phyloP scores from a whole-genome alignment of 257 asterid species.

The Forsythia viridissima region DNA sequence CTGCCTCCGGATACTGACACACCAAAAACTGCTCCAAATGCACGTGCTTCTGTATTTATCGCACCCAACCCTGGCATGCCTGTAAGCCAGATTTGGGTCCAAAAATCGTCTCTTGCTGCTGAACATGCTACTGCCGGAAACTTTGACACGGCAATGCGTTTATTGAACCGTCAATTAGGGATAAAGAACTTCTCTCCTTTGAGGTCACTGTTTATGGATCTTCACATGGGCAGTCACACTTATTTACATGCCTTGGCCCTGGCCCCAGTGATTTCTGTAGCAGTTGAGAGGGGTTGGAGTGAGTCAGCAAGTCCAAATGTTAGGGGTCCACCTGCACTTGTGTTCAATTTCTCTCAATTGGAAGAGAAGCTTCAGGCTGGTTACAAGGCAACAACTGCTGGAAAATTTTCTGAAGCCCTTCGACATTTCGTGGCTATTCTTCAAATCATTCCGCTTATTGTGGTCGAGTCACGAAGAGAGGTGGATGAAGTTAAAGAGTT shows the following conservation, averaged over 20 bases:
- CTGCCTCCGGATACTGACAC: slow-evolving; percentile 84
- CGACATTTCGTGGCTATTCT: slow-evolving; percentile 57
- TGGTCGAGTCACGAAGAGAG: slow-evolving; percentile 76
- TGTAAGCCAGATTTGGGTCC: slow-evolving; percentile 92
- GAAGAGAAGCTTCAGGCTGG: slow-evolving; percentile 82
- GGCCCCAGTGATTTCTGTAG: slow-evolving; percentile 65
- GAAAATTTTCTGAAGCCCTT: slow-evolving; percentile 79
- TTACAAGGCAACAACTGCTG: slow-evolving; percentile 73
- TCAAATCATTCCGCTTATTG: slow-evolving; percentile 72
- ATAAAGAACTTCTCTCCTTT: slow-evolving; percentile 70
- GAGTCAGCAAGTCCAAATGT: slow-evolving; percentile 72
- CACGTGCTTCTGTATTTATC: slow-evolving; percentile 67
- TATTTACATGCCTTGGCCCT: slow-evolving; percentile 72
- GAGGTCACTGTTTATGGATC: slow-evolving; percentile 61
- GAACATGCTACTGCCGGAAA: slow-evolving; percentile 96
- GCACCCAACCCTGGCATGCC: slow-evolving; percentile 89
- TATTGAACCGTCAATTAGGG: slow-evolving; percentile 82
- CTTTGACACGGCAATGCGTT: slow-evolving; percentile 91
- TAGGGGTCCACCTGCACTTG: slow-evolving; percentile 79
- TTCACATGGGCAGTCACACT: slow-evolving; percentile 80
- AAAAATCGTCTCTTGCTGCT: slow-evolving; percentile 87
- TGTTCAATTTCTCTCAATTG: slow-evolving; percentile 63
- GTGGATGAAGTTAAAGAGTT: slow-evolving; percentile 88
- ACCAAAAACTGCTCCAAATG: slow-evolving; percentile 51
- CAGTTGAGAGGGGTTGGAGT: slow-evolving; percentile 84